Evolutionary conservation across 208 protist species (phyloP), one percentile per base, ranked within the genome.

Genomic region (Polymyxa betae): DNA sequence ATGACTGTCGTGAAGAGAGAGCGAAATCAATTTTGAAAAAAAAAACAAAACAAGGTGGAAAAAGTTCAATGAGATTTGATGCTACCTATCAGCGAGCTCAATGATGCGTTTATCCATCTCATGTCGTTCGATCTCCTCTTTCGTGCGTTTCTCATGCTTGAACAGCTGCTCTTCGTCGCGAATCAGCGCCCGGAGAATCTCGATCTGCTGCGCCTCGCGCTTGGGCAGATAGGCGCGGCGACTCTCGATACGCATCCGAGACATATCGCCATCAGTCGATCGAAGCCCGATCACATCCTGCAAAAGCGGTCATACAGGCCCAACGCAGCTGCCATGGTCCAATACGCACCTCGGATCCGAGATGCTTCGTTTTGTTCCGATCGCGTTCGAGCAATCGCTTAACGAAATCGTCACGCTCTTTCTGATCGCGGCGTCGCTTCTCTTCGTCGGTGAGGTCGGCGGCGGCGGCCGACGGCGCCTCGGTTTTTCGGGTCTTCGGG

Each of bases 101-200:
- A 92, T 82, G 0, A 94, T 24, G 77, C 88, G 38, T 88, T 94
- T 92, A 0, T 94, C 54, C 60, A 92, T 16, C 77, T 93, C 88
- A 24, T 54, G 92, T 10, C 49, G 38, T 38, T 24, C 10, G 16
- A 91, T 77, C 38, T 95, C 92, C 35, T 32, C 88, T 0, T 38
- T 12, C 0, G 90, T 92, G 20, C 93, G 90, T 44, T 91, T 1
- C 82, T 78, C 52, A 35, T 87, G 72, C 40, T 32, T 24, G 87
- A 93, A 93, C 24, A 93, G 77, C 32, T 66, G 45, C 87, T 88
- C 87, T 66, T 93, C 92, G 45, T 92, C 92, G 16, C 38, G 1
- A 29, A 93, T 0, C 29, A 91, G 46, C 29, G 88, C 66, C 49
- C 89, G 88, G 45, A 90, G 64, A 29, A 54, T 77, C 60, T 88